Percentiles rank a stretch among this genome's conserved stretches.
Conservation (phyloP, 1,139 yeast genomes). For the Zhuliangozyma blackwelliae region DNA sequence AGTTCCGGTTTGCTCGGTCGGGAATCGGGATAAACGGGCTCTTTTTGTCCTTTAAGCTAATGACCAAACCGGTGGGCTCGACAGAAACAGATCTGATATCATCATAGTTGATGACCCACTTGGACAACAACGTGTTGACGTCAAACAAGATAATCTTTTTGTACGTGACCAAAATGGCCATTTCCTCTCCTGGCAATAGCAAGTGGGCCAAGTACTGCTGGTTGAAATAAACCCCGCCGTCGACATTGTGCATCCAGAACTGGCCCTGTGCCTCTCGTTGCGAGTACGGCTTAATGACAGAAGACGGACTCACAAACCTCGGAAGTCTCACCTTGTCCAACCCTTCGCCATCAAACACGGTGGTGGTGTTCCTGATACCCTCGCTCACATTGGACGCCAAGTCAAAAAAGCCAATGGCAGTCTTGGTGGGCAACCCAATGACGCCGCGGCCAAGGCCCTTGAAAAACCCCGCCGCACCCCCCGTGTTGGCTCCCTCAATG, state of each 20-base stretch:
- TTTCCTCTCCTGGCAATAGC: slow-evolving; percentile 74
- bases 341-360: slow-evolving; percentile 79
- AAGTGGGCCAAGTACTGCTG: slow-evolving; percentile 86
- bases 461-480: slow-evolving; percentile 88
- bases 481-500: slow-evolving; percentile 76
- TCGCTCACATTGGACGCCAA: slow-evolving; percentile 90
- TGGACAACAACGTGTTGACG: slow-evolving; percentile 54
- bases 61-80: slow-evolving; percentile 75
- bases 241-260: slow-evolving; percentile 78
- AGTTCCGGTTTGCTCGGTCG: slow-evolving; percentile 59
- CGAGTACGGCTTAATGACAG: slow-evolving; percentile 70
- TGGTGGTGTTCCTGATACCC: slow-evolving; percentile 89
- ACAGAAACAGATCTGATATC: slow-evolving; percentile 65
- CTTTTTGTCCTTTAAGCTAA: slow-evolving; percentile 56
- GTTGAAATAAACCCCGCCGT: slow-evolving; percentile 69
- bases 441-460: slow-evolving; percentile 94
- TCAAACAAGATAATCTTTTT: slow-evolving; percentile 66
- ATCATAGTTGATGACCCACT: slow-evolving; percentile 64
- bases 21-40: slow-evolving; percentile 81
- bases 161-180: slow-evolving; percentile 73
- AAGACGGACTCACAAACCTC: slow-evolving; percentile 65
- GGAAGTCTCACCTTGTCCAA: slow-evolving; percentile 82
- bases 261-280: slow-evolving; percentile 91
- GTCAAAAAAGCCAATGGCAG: slow-evolving; percentile 93
- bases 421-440: slow-evolving; percentile 91